Base-by-base conservation (phyloP, 2,329 filamentous ascomycete species). In the Trichoderma koningiopsis region DNA sequence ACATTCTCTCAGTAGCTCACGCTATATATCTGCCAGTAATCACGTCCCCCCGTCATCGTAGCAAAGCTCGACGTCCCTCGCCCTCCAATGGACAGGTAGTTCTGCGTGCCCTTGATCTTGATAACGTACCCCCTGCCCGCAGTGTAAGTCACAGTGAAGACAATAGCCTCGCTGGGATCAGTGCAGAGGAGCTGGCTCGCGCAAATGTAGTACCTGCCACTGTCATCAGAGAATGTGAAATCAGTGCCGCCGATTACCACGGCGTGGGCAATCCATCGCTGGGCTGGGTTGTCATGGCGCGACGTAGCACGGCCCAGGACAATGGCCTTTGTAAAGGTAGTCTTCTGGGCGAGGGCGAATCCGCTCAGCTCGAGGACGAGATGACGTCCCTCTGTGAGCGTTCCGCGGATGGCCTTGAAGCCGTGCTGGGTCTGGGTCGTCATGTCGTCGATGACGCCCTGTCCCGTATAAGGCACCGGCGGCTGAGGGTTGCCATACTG, bases 311-410 rank as follows among this genome's bases (percentile, higher is more conserved):
- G 31, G 16, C 35, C 60, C 10, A 71, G 19, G 4, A 27, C 35
- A 0, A 65, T 11, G 0, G 75, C 43, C 3, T 1, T 75, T 77
- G 0, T 79, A 8, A 6, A 58, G 77, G 35, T 70, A 76, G 33
- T 71, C 77, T 37, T 74, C 60, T n/a, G 62, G 72, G 77, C 77
- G 19, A 87, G 77, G 0, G 84, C 84, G 22, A 74, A 77, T n/a
- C 82, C 82, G 40, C 77, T 75, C 66, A 78, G 75, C 73, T 86
- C 85, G 66, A 87, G 83, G 5, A 83, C 82, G 16, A 88, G 79
- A 72, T 83, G 87, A 22, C 85, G 83, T 13, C 86, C 86, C 73
- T 88, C 86, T 5, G 84, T 87, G 31, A 88, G 76, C 27, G 81
- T 78, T 0, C 86, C 86, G 3, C 85, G 78, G 35, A 85, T 79